Percentiles rank a stretch among this genome's conserved stretches.
phyloP scores from a whole-genome alignment of 106 monocot species.

The Allium cepa region DNA sequence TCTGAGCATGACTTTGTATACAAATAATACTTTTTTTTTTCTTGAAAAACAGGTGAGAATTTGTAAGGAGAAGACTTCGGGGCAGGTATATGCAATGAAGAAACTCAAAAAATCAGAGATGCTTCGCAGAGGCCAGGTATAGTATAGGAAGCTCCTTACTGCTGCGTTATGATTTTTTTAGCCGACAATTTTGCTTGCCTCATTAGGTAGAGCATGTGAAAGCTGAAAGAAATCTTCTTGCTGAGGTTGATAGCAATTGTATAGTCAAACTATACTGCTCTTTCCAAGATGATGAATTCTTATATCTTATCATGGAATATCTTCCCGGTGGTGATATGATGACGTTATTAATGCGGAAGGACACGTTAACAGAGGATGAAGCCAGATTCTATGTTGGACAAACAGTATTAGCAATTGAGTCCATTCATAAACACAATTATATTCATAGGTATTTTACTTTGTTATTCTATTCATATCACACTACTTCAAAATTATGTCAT shows the following conservation, averaged over 20 bases:
- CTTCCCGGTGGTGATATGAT: slow-evolving; percentile 62
- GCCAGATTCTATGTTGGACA: slow-evolving; percentile 53
- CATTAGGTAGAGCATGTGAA: slow-evolving; percentile 37
- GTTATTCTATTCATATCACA: too few relatives aligned
- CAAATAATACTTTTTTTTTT: not conserved
- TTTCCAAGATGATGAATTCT: slow-evolving; percentile 31
- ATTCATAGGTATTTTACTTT: slow-evolving; percentile 32
- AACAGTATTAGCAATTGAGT: slow-evolving; percentile 47
- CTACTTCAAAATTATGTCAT: not conserved
- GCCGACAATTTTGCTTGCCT: not conserved
- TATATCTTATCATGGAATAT: slow-evolving; percentile 58
- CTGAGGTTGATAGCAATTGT: slow-evolving; percentile 25
- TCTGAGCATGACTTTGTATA: not conserved
- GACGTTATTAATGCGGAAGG: slow-evolving; percentile 25
- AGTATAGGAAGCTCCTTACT: not conserved
- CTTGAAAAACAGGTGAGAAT: slow-evolving; percentile 20
- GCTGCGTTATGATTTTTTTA: not conserved
- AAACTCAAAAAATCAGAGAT: slow-evolving; percentile 39
- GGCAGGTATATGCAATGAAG: slow-evolving; percentile 22
- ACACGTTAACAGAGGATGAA: slow-evolving; percentile 39
- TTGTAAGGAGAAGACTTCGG: slow-evolving; percentile 31
- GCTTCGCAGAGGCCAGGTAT: slow-evolving; percentile 34
- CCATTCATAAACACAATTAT: slow-evolving; percentile 51
- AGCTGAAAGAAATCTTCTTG: slow-evolving; percentile 51
- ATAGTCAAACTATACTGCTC: slow-evolving; percentile 20